Conservation (phyloP, 768 basidiomycete species). For the Tricholoma saponaceum region DNA sequence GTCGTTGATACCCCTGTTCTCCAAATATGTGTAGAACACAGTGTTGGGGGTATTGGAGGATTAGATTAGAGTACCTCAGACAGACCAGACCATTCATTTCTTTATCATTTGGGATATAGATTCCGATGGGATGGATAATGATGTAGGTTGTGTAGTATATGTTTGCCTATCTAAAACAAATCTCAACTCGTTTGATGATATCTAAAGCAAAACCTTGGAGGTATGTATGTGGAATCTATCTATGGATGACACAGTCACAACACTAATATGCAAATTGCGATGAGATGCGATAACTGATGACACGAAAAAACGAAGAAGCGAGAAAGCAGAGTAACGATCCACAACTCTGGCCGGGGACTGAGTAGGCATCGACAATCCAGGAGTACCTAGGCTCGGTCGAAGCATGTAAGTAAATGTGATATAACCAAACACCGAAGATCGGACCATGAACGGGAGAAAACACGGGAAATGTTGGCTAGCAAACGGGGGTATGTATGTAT, state of each 20-base stretch:
- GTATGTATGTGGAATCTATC: too few relatives aligned
- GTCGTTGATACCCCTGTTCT: constrained; percentile 89
- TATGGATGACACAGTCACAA: background rate
- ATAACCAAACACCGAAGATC: background rate
- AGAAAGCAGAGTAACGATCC: background rate
- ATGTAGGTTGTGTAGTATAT: background rate
- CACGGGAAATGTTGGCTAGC: background rate
- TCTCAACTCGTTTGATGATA: background rate
- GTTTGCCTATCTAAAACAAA: background rate
- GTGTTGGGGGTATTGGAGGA: background rate
- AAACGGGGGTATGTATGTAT: too few relatives aligned
- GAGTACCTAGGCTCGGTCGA: background rate
- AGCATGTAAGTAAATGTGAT: background rate
- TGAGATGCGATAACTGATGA: background rate
- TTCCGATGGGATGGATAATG: too few relatives aligned
- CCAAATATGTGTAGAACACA: constrained; percentile 63
- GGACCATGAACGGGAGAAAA: background rate
- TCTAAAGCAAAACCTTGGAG: too few relatives aligned
- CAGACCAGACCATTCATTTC: background rate
- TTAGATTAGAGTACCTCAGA: background rate
- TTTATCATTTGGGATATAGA: background rate
- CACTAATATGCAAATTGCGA: background rate
- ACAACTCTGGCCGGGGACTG: background rate
- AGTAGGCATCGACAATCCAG: background rate
- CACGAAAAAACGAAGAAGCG: background rate